A percentile compares a stretch with the other conserved stretches of the same genome.
phyloP scores from a whole-genome alignment of 192 early-diverging fungal genomes.

The Chytriomyces hyalinus region DNA sequence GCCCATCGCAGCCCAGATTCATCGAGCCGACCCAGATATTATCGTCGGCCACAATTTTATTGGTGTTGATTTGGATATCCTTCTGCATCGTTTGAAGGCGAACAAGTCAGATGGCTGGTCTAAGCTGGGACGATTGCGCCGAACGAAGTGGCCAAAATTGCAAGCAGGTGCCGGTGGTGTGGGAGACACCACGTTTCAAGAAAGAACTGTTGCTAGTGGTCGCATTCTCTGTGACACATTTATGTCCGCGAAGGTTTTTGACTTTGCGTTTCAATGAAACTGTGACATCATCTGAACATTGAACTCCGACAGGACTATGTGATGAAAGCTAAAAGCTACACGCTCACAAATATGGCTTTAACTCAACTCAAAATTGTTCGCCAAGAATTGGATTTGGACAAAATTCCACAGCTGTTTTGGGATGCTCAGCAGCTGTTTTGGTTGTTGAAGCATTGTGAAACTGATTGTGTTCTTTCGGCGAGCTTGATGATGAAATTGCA shows the following conservation, averaged over 20 bases:
- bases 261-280: not conserved
- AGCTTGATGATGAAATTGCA: constrained; percentile 90
- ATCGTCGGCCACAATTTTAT: constrained; percentile 96
- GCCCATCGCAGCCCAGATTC: constrained; percentile 63
- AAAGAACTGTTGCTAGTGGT: constrained; percentile 80
- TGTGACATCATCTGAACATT: no score
- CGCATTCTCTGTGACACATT: constrained; percentile 95
- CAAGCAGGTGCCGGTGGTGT: constrained; percentile 80
- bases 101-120: constrained; percentile 83
- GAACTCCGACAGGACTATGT: constrained; percentile 25
- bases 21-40: constrained; percentile 86
- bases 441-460: constrained; percentile 79
- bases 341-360: constrained; percentile 75
- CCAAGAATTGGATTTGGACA: constrained; percentile 83
- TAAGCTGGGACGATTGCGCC: constrained; percentile 80
- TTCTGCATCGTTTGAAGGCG: constrained; percentile 92
- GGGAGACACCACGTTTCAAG: constrained; percentile 75
- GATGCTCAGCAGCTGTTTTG: constrained; percentile 63
- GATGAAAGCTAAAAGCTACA: constrained; percentile 76
- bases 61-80: constrained; percentile 91
- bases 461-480: constrained; percentile 80
- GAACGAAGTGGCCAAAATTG: constrained; percentile 85
- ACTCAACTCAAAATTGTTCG: constrained; percentile 79
- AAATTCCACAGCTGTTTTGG: constrained; percentile 74
- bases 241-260: constrained; percentile 69